phyloP scores from a whole-genome alignment of 371 early-diverging fungal species.

The Mortierella sp. region DNA sequence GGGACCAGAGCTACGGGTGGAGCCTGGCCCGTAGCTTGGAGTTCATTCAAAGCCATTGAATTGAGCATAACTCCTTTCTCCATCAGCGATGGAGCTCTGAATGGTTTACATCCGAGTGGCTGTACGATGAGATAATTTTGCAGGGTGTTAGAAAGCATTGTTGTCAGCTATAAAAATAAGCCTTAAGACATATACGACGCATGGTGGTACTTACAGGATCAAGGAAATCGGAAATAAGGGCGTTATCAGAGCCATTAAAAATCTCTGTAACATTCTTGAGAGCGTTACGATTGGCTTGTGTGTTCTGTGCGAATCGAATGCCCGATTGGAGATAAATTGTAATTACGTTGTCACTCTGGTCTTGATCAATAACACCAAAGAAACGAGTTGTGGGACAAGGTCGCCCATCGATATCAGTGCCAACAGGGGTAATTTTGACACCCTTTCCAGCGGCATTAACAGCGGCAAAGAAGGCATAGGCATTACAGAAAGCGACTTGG shows the following conservation, averaged over 20 bases:
- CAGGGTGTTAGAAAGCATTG: not conserved
- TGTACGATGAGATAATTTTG: not conserved
- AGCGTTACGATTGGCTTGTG: conserved; percentile 17
- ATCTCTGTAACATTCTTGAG: conserved; percentile 12
- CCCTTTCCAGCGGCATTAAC: conserved; percentile 18
- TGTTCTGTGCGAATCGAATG: conserved; percentile 25
- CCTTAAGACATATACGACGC: no score
- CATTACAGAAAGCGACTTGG: conserved; percentile 30
- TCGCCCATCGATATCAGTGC: conserved; percentile 11
- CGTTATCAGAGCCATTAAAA: conserved; percentile 35
- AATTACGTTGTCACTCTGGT: conserved; percentile 38
- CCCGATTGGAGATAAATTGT: conserved; percentile 29
- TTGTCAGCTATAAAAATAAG: not conserved
- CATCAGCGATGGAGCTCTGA: conserved; percentile 38
- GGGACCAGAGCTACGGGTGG: conserved; percentile 30
- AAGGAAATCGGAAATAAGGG: conserved; percentile 24
- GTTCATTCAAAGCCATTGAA: conserved; percentile 44
- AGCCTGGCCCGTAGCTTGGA: conserved; percentile 21
- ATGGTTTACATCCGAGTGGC: conserved; percentile 27
- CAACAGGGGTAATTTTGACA: conserved; percentile 9
- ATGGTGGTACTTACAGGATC: conserved; percentile 22
- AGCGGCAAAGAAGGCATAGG: conserved; percentile 17
- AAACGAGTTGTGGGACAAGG: conserved; percentile 34
- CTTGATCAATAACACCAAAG: conserved; percentile 43
- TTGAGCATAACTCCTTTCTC: conserved; percentile 27